Base-by-base conservation (phyloP, 2,329 filamentous ascomycete genomes). In the Kalaharituber pfeilii region DNA sequence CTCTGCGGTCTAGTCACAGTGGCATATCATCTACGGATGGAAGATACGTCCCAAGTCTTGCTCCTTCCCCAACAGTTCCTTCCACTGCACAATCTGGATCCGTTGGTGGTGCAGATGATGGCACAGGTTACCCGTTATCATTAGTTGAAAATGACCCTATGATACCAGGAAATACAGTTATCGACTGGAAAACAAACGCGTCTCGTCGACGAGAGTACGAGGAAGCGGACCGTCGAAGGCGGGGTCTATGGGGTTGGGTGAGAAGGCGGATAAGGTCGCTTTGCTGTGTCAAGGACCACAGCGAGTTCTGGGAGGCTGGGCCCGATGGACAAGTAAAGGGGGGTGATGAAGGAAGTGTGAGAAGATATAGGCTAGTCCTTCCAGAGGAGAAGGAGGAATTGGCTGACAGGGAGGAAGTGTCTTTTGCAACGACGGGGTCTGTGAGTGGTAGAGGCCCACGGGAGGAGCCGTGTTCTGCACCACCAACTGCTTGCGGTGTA, bases 221-320 rank as follows among this genome's bases (percentile, higher is more conserved):
- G 13, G 58, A 51, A 9, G 58, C 54, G 9, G 59, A 61, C 36
- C 49, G 52, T 9, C 28, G 47, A 30, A 36, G 50, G 22, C 27
- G 45, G 18, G 56, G 56, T 2, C n/a, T 52, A n/a, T 53, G 53
- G 50, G 53, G 36, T 9, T 56, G 58, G 55, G 29, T 59, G 6
- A 51, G 53, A 5, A 52, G 53, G 36, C 18, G 47, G 9, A 44
- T 54, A 1, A 27, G 53, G 9, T 47, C 53, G 1, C 28, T 52
- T n/a, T 60, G 59, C 36, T 52, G 56, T 13, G 51, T 54, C 11
- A 51, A 52, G 20, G 27, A 24, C 15, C 29, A 55, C 25, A 51
- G 52, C 28, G 55, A 54, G n/a, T 61, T 60, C 42, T 61, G 58
- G 58, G 55, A 61, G 39, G 56, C 52, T 27, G 58, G 58, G 1